Conservation (phyloP, 257 asterid species). For the Nicotiana undulata region DNA sequence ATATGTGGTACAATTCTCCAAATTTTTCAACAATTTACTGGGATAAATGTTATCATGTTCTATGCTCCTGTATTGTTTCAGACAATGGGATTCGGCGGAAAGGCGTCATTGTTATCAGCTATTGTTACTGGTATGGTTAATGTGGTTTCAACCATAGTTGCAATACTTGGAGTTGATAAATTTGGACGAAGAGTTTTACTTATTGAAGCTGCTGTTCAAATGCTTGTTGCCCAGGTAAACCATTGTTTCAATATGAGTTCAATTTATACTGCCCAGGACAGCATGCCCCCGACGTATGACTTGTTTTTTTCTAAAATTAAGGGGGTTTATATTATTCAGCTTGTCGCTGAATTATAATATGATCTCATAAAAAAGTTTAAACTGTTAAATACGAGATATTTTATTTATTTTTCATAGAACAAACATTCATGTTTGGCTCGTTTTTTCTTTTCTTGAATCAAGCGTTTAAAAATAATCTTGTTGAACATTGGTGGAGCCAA, state of each 20-base stretch:
- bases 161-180: slow-evolving; percentile 34
- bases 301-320: too few relatives aligned
- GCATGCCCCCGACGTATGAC: too few relatives aligned
- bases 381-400: too few relatives aligned
- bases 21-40: slow-evolving; percentile 51
- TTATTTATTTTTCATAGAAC: too few relatives aligned
- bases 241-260: neutral
- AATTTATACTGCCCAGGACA: too few relatives aligned
- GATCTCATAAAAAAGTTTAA: too few relatives aligned
- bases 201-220: slow-evolving; percentile 35
- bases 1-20: slow-evolving; percentile 20
- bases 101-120: slow-evolving; percentile 38
- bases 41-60: slow-evolving; percentile 46
- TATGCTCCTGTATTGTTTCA: slow-evolving; percentile 50
- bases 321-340: too few relatives aligned
- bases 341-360: too few relatives aligned
- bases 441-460: too few relatives aligned
- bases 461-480: too few relatives aligned
- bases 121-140: slow-evolving; percentile 40
- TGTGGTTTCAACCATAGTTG: slow-evolving; percentile 21
- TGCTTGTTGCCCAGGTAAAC: slow-evolving; percentile 36
- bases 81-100: slow-evolving; percentile 36
- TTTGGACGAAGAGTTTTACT: slow-evolving; percentile 36
- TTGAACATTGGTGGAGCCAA: neutral
- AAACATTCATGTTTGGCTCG: too few relatives aligned